These are phyloP conservation scores for Lunularia cruciata DNA, from an alignment of 225 moss, liverwort and hornwort species.

Conservation along the genomic window DNA sequence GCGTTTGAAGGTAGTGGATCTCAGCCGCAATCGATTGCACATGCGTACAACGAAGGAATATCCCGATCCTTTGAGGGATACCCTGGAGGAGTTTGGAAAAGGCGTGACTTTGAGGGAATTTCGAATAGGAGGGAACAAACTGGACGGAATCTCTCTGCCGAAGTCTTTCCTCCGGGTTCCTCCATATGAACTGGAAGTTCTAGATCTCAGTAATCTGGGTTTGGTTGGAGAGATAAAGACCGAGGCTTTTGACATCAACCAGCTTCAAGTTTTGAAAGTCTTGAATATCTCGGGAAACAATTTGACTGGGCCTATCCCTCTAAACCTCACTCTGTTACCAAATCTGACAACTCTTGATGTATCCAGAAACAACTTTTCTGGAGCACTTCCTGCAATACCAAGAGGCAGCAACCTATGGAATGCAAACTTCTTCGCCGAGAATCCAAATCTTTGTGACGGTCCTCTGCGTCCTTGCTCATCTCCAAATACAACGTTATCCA, in stretches of 20 bases:
- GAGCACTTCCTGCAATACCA: slow-evolving; percentile 16
- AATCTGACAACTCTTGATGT: slow-evolving; percentile 12
- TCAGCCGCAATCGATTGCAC: not conserved
- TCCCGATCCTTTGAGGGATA: slow-evolving; percentile 1
- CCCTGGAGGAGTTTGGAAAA: not conserved
- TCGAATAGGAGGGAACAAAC: slow-evolving; percentile 6
- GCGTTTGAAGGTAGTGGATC: not conserved
- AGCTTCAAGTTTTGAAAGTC: not conserved
- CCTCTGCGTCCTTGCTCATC: slow-evolving; percentile 17
- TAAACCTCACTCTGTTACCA: not conserved
- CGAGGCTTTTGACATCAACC: not conserved
- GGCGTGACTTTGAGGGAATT: not conserved
- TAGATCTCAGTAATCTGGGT: slow-evolving; percentile 4
- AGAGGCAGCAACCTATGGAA: slow-evolving; percentile 7
- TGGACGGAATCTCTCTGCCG: slow-evolving; percentile 1
- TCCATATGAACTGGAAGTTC: not conserved
- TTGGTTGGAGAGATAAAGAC: slow-evolving; percentile 3
- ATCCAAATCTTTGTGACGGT: slow-evolving; percentile 22
- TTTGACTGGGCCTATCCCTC: slow-evolving; percentile 18
- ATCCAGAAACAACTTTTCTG: slow-evolving; percentile 16
- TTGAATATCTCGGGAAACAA: slow-evolving; percentile 17
- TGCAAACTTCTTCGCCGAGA: not conserved
- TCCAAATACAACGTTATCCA: not conserved
- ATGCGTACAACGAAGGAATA: slow-evolving; percentile 12
- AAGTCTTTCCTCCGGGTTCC: not conserved